These are phyloP conservation scores for Sanguinoderma infundibulare DNA, from an alignment of 1,284 basidiomycete genomes.

Conservation along the genomic window DNA sequence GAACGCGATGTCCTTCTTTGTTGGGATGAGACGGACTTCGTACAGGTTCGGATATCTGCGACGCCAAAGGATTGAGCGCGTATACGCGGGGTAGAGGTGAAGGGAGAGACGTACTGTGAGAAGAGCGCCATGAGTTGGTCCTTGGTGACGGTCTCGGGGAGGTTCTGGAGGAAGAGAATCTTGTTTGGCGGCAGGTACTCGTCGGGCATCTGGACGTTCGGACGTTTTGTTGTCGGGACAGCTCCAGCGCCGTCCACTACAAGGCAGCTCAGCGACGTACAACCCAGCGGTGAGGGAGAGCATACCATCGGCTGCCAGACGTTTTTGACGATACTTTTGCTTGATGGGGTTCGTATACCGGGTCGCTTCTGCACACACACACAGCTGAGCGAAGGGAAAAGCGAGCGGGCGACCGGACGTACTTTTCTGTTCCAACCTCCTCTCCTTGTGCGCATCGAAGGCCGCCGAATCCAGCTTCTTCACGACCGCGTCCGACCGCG, in stretches of 20 bases:
- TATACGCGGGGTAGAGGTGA: neutral
- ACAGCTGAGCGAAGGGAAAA: constrained; percentile 35
- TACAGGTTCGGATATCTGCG: constrained; percentile 86
- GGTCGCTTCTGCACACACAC: constrained; percentile 54
- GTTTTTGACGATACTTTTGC: constrained; percentile 80
- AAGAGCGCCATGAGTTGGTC: constrained; percentile 89
- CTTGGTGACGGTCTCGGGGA: constrained; percentile 90
- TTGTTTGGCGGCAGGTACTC: constrained; percentile 99
- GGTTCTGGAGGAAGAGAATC: constrained; percentile 97
- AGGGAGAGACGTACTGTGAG: constrained; percentile 68
- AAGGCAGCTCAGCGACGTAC: constrained; percentile 10
- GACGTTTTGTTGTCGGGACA: constrained; percentile 70
- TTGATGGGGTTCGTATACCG: constrained; percentile 89
- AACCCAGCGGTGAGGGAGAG: constrained; percentile 10
- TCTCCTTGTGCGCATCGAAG: constrained; percentile 78
- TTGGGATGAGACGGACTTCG: constrained; percentile 96
- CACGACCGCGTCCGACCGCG: constrained; percentile 90
- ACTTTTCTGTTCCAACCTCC: constrained; percentile 85
- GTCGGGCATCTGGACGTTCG: constrained; percentile 96
- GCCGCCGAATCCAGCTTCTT: constrained; percentile 67
- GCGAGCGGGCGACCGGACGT: constrained; percentile 30
- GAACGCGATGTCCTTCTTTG: constrained; percentile 95
- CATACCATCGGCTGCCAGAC: constrained; percentile 78
- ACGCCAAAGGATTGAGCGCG: neutral
- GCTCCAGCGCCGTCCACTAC: constrained; percentile 74